Evolutionary conservation across 768 basidiomycete species (phyloP).

Genomic region (Hydnum rufescens): DNA sequence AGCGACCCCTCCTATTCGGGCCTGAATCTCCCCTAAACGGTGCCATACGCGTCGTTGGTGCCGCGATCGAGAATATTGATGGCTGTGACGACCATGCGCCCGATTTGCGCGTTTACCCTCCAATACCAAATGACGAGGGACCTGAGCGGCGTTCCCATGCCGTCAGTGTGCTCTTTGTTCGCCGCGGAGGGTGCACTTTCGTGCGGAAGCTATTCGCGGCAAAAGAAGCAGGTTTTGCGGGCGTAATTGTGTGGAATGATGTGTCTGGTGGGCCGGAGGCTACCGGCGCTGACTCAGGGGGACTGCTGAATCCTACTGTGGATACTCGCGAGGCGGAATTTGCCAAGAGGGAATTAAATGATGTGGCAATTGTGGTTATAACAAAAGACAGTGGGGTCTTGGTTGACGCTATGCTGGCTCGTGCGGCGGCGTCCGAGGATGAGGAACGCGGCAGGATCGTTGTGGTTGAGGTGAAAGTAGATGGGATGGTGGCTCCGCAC

Average conservation of each 20-base stretch:
- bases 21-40: conserved; percentile 23
- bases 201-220: conserved; percentile 61
- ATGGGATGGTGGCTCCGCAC: background rate
- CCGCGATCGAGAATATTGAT: conserved; percentile 28
- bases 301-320: background rate
- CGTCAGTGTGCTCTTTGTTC: conserved; percentile 29
- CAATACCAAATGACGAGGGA: background rate
- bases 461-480: background rate
- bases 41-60: conserved; percentile 22
- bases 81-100: conserved; percentile 28
- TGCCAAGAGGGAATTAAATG: background rate
- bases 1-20: conserved; percentile 25
- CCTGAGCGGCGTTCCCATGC: background rate
- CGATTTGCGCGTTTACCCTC: background rate
- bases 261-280: background rate
- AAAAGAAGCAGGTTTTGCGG: conserved; percentile 47
- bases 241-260: conserved; percentile 58
- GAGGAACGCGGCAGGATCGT: background rate
- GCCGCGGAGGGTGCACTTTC: conserved; percentile 76
- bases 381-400: background rate
- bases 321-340: background rate
- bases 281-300: background rate
- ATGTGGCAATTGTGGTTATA: background rate
- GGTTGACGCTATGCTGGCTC: background rate
- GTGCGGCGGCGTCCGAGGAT: background rate